Conservation (phyloP, 306 rosid genomes). For the Vigna angularis region DNA sequence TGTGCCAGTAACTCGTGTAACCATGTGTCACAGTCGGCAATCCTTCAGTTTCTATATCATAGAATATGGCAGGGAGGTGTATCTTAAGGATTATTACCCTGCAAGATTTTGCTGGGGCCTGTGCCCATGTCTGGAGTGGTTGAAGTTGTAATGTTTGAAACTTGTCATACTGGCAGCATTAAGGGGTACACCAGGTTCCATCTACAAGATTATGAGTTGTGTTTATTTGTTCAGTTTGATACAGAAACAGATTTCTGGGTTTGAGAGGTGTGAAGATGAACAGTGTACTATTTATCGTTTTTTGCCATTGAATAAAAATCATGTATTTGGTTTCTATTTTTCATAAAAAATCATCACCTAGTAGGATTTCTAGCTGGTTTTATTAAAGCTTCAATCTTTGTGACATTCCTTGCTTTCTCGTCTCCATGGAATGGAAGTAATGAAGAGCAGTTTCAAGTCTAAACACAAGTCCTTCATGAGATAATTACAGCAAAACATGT, state of each 20-base stretch:
- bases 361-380: not conserved
- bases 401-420: not conserved
- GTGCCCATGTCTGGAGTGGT: constrained; percentile 97
- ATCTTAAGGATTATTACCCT: constrained; percentile 89
- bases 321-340: not conserved
- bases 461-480: not conserved
- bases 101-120: constrained; percentile 92
- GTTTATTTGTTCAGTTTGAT: constrained; percentile 9
- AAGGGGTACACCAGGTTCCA: constrained; percentile 16
- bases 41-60: constrained; percentile 89
- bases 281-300: not conserved
- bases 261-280: constrained; percentile 34
- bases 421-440: not conserved
- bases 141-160: constrained; percentile 62
- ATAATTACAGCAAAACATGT: not conserved
- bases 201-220: constrained; percentile 15
- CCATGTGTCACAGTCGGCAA: constrained; percentile 71
- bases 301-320: not conserved
- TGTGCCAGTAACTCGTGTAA: constrained; percentile 86
- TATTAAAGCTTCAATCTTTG: not conserved
- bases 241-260: constrained; percentile 30
- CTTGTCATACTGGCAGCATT: constrained; percentile 22
- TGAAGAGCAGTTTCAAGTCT: not conserved
- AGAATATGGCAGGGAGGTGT: constrained; percentile 81
- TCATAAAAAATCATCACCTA: not conserved